Percentiles rank a stretch among this genome's conserved stretches.
phyloP scores from a whole-genome alignment of 352 stramenopile genomes.

The Phytophthora citrophthora region DNA sequence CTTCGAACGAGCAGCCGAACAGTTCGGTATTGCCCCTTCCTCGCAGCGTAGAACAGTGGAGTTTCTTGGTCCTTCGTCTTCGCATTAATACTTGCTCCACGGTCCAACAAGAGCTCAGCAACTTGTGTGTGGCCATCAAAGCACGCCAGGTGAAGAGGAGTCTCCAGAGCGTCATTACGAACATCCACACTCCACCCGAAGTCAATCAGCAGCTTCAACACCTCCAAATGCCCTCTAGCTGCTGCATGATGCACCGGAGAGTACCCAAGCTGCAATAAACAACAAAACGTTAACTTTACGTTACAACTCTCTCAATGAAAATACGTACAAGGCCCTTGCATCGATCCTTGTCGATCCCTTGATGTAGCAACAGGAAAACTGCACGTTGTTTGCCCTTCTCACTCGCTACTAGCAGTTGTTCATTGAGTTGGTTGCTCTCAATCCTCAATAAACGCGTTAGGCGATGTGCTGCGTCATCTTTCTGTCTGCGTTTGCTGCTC shows the following conservation, averaged over 20 bases:
- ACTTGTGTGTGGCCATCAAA: slow-evolving; percentile 62
- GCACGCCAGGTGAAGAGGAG: slow-evolving; percentile 71
- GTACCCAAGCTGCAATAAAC: slow-evolving; percentile 52
- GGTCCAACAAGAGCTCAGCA: slow-evolving; percentile 69
- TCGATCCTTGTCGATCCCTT: slow-evolving; percentile 58
- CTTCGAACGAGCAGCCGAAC: slow-evolving; percentile 66
- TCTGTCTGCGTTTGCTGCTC: slow-evolving; percentile 15
- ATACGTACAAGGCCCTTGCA: slow-evolving; percentile 67
- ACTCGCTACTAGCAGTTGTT: slow-evolving; percentile 71
- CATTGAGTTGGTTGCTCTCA: slow-evolving; percentile 48
- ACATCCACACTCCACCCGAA: slow-evolving; percentile 65
- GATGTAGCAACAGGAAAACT: slow-evolving; percentile 73
- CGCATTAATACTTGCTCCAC: slow-evolving; percentile 60
- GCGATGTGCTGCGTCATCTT: slow-evolving; percentile 34
- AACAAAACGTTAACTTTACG: neutral
- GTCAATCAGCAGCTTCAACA: slow-evolving; percentile 66
- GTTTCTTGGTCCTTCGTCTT: slow-evolving; percentile 65
- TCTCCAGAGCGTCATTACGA: slow-evolving; percentile 61
- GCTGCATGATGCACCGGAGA: slow-evolving; percentile 76
- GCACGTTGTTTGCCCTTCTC: slow-evolving; percentile 75
- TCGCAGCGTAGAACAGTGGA: slow-evolving; percentile 74
- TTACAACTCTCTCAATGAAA: neutral
- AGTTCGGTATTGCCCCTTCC: slow-evolving; percentile 67
- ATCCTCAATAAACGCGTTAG: slow-evolving; percentile 49
- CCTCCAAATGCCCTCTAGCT: slow-evolving; percentile 66